Base-by-base conservation (phyloP, 345 rosid genomes). In the Gossypium anomalum region DNA sequence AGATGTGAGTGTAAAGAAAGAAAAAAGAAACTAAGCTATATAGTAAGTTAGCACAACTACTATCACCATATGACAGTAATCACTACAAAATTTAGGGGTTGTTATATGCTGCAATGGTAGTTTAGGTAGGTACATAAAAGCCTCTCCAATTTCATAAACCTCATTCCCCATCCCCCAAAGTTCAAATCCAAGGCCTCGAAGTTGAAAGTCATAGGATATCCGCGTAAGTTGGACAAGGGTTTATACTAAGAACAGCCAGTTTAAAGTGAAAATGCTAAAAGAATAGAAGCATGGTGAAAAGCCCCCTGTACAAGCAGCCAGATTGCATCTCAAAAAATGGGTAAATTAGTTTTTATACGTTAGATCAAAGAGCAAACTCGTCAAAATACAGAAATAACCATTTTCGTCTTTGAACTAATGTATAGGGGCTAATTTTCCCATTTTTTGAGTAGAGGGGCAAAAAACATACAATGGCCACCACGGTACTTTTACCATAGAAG, bases 1-100 rank as follows among this genome's bases (percentile, higher is more conserved):
- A 45, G 64, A 65, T 41, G 75, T 29, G 27, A 77, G 61, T 19
- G 14, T 13, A 20, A 67, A 23, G 49, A 22, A 63, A 64, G 75
- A 23, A 7, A 7, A 56, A 49, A 22, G 45, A 75, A 67, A 72
- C 69, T 22, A 25, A 63, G 29, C 16, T 4, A 69, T 16, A 69
- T 10, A 17, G 72, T 27, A 9, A 59, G 17, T 59, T 59, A 27
- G 59, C 16, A 69, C 8, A 49, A 48, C 49, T 25, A 20, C 55
- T 27, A 38, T 69, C 57, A 49, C 12, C 2, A 51, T 15, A 68
- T 15, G 7, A 67, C 10, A 3, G 58, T 3, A 3, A 2, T 20
- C 38, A 44, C n/a, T 9, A 68, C 22, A 10, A 51, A 9, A 25
- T 34, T 3, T 11, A 34, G 3, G 11, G 10, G 45, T 8, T 29